Evolutionary conservation across 495 filamentous ascomycete genomes (phyloP), one percentile per base, ranked within the genome.

Genomic region (Aspergillus egyptiacus): DNA sequence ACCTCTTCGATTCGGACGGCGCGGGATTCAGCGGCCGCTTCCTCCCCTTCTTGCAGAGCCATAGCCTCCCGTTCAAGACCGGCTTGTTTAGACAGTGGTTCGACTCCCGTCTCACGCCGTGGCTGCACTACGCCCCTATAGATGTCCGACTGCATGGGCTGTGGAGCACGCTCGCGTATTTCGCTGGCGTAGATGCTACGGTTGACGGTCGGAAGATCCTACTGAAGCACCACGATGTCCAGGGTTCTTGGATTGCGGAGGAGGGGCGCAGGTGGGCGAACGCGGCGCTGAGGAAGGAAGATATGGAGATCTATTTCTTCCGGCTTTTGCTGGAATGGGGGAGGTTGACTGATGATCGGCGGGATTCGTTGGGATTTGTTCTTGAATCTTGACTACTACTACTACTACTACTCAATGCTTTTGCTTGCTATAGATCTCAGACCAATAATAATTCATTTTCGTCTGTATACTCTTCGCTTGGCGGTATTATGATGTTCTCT

Each of bases 261-360:
- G 61, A 81, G 54, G 86, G 86, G 2, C 66, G 71, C 28, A 69
- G 75, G 46, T 90, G 86, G 85, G 78, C 80, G 1, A 64, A 65
- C 2, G 76, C 71, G 50, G 85, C 81, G 7, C 50, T 93, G 28
- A 71, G 87, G 57, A 82, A 77, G 53, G 85, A 90, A 67, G 88
- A 94, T 60, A 88, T 86, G 82, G 82, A 88, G 64, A 76, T 91
- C 22, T 94, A 91, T 58, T 73, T 91, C 58, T 91, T 89, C 63
- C 66, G 88, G 36, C 58, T 94, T 49, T 60, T 91, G 48, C 61
- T 91, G 32, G 88, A 91, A 66, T 91, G 83, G 82, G 84, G 76
- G 1, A 66, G 84, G 33, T 53, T 87, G 10, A 73, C 81, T 7
- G 73, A 84, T 64, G 83, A 86, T 48, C 53, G 67, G 32, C 69